phyloP scores from a whole-genome alignment of 371 early-diverging fungal species.

The Mortierella sp. region DNA sequence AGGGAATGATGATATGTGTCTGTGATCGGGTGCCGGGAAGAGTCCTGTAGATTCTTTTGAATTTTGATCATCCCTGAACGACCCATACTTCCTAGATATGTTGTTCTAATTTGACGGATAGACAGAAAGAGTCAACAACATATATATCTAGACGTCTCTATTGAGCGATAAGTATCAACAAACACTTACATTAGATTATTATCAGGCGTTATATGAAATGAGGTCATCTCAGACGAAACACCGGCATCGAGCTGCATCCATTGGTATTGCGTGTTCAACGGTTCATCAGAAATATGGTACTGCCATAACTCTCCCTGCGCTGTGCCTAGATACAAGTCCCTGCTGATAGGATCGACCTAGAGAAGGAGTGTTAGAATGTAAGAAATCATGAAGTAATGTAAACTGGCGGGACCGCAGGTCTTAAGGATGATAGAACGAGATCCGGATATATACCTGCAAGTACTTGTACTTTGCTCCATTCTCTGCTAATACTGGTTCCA shows the following conservation, averaged over 20 bases:
- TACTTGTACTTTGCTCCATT: constrained; percentile 12
- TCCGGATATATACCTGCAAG: constrained; percentile 27
- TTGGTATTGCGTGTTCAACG: constrained; percentile 5
- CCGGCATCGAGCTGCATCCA: constrained; percentile 6
- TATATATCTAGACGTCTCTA: too few relatives aligned
- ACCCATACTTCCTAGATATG: constrained; percentile 32
- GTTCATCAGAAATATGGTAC: constrained; percentile 1
- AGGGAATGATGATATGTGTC: not conserved
- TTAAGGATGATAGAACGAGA: too few relatives aligned
- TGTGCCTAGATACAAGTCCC: constrained; percentile 31
- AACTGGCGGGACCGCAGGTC: too few relatives aligned
- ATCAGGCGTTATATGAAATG: constrained; percentile 32
- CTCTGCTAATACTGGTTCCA: constrained; percentile 4
- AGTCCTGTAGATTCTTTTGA: not conserved
- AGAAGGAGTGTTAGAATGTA: not conserved
- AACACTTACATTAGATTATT: constrained; percentile 32
- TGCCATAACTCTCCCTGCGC: constrained; percentile 20
- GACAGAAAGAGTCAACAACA: not conserved
- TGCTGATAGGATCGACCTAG: constrained; percentile 18
- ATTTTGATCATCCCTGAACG: constrained; percentile 26
- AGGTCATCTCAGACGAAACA: constrained; percentile 27
- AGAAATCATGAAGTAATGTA: not conserved
- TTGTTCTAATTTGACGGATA: constrained; percentile 15
- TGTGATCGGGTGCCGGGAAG: not conserved
- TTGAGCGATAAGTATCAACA: not conserved